A percentile compares a stretch with the other conserved stretches of the same genome.
phyloP scores from a whole-genome alignment of 345 rosid species.

The Populus nigra region DNA sequence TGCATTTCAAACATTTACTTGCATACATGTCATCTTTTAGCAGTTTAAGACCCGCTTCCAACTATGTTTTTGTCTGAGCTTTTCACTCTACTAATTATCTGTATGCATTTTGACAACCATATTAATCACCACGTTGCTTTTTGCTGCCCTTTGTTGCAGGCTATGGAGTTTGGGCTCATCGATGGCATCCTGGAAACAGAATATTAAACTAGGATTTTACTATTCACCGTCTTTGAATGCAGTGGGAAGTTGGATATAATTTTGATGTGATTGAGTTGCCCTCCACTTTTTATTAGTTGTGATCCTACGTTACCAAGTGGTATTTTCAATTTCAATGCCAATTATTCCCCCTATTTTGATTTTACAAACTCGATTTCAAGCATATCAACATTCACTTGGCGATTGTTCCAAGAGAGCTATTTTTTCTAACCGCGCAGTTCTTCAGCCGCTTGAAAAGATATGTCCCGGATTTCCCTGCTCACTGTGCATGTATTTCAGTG shows the following conservation, averaged over 20 bases:
- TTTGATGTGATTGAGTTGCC: background rate
- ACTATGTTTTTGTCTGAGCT: background rate
- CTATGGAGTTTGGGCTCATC: constrained; percentile 80
- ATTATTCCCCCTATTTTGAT: background rate
- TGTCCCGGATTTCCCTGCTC: no score
- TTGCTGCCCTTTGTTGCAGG: constrained; percentile 41
- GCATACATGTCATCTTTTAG: background rate
- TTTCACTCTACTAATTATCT: background rate
- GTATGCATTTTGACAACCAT: background rate
- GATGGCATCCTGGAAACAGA: constrained; percentile 83
- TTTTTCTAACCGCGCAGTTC: no score
- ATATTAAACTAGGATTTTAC: constrained; percentile 35
- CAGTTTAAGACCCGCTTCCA: background rate
- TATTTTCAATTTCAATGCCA: background rate
- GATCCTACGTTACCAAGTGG: background rate
- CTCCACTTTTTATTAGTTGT: background rate
- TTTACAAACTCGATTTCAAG: background rate
- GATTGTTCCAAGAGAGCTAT: background rate
- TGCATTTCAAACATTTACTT: background rate
- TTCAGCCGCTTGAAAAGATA: no score
- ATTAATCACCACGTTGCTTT: background rate
- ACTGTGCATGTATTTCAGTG: no score
- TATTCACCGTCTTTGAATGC: background rate
- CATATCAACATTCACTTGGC: background rate
- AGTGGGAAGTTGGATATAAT: background rate